phyloP scores from a whole-genome alignment of 345 rosid genomes.

The Salix koriyanagi region DNA sequence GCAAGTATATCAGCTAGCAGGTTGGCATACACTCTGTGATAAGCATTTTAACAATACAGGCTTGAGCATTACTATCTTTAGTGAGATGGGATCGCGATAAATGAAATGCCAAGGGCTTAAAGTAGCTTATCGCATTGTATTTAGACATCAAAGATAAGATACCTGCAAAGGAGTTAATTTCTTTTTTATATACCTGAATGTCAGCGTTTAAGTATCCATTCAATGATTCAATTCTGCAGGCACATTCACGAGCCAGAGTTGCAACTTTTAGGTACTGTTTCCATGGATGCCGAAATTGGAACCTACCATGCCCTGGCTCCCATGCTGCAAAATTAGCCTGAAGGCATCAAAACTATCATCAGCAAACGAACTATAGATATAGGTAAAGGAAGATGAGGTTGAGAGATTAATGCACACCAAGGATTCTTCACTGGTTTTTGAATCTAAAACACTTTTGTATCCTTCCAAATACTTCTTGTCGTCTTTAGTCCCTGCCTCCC shows the following conservation, averaged over 20 bases:
- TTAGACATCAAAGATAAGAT: not conserved
- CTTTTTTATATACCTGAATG: constrained; percentile 31
- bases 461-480: constrained; percentile 38
- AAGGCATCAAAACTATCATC: not conserved
- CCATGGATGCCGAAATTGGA: constrained; percentile 76
- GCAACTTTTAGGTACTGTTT: constrained; percentile 55
- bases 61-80: not conserved
- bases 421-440: constrained; percentile 61
- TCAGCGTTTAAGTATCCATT: constrained; percentile 43
- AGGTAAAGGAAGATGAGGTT: not conserved
- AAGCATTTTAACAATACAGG: not conserved
- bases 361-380: not conserved
- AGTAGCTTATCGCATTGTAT: not conserved
- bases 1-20: constrained; percentile 2
- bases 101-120: not conserved
- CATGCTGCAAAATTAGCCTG: constrained; percentile 81
- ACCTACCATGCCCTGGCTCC: constrained; percentile 80
- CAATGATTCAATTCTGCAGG: constrained; percentile 57
- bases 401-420: constrained; percentile 42
- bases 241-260: constrained; percentile 49
- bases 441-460: constrained; percentile 52
- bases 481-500: constrained; percentile 19
- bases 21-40: not conserved
- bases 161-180: not conserved
- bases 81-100: not conserved